Evolutionary conservation across 2,329 filamentous ascomycete species (phyloP), one percentile per base, ranked within the genome.

Genomic region (Aspergillus pseudonomiae): DNA sequence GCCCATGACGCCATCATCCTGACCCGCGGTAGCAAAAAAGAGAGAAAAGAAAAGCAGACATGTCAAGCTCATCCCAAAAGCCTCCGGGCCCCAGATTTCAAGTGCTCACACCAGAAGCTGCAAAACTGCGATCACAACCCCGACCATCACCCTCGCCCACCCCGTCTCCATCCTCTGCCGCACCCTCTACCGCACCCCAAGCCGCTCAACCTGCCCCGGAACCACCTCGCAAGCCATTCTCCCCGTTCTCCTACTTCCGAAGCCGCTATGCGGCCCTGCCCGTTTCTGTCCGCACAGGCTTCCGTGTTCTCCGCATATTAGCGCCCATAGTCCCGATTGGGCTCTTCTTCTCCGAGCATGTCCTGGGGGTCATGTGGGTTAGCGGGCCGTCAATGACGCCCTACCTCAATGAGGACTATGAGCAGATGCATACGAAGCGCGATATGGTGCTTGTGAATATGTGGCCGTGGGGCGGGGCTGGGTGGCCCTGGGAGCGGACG

Each of bases 321-420:
- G 72, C 70, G 2, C 74, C 79, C 11, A 60, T 78, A 19, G 58
- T 78, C 19, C 78, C 80, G 1, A 78, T 81, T 62, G 66, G 74
- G 0, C 69, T 77, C 11, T 77, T 80, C 64, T 71, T 82, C 68
- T 73, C 74, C 28, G 76, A 80, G 62, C 75, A 83, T 64, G 73
- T 81, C 45, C 64, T 76, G 54, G 74, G 79, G 39, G 67, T 80
- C 30, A 78, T 80, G 73, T 77, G 76, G 71, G 79, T 83, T 52
- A 73, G 71, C 16, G 82, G 82, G 0, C 77, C 78, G 6, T 93
- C 90, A 24, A 95, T 95, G 92, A 90, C 90, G 61, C 92, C 92
- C 1, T 90, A 88, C 65, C 80, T 94, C 60, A 94, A 94, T 71
- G 82, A 87, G 63, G 85, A 89, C 59, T 88, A 87, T 82, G 63